Percentiles rank a stretch among this genome's conserved stretches.
Conservation (phyloP, 257 asterid genomes). For the Petunia axillaris region DNA sequence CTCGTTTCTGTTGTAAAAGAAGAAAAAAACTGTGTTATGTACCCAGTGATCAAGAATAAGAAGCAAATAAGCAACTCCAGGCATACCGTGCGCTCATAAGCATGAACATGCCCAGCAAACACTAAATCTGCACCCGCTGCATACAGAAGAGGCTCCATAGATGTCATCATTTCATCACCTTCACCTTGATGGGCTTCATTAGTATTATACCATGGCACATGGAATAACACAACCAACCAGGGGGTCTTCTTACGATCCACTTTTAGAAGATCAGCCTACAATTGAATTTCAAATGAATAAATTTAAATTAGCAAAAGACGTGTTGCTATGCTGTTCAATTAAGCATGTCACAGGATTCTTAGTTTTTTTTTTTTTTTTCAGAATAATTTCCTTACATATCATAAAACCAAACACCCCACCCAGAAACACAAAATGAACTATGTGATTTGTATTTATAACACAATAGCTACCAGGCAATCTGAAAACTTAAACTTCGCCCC, state of each 20-base stretch:
- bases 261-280: conserved; percentile 72
- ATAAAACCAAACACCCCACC: background rate
- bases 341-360: background rate
- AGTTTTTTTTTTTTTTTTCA: background rate
- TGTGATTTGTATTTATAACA: background rate
- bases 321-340: background rate
- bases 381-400: background rate
- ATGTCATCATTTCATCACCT: conserved; percentile 77
- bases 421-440: background rate
- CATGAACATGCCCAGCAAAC: conserved; percentile 92
- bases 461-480: background rate
- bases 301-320: background rate
- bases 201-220: conserved; percentile 96
- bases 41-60: conserved; percentile 11
- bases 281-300: conserved; percentile 29
- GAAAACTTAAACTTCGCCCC: too few species aligned
- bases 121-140: conserved; percentile 75
- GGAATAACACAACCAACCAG: conserved; percentile 77
- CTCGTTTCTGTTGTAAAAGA: conserved; percentile 58
- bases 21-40: conserved; percentile 22
- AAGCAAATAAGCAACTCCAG: background rate
- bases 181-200: conserved; percentile 90
- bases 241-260: conserved; percentile 78
- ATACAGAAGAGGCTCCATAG: conserved; percentile 78
- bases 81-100: conserved; percentile 90